Evolutionary conservation across 495 filamentous ascomycete species (phyloP).

Genomic region (Podospora pseudopauciseta): DNA sequence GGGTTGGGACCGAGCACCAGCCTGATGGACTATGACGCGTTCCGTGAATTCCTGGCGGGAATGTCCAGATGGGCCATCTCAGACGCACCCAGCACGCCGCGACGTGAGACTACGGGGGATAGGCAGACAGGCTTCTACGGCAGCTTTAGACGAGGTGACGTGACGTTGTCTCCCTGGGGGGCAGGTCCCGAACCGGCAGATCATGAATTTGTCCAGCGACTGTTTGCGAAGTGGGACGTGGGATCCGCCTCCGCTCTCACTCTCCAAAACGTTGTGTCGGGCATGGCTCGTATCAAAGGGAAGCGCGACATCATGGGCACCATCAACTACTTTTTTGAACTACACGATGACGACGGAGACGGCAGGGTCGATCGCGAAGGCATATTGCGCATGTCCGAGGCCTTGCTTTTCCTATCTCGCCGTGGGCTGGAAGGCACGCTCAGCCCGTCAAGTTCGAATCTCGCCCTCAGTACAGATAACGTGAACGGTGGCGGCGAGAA

Average conservation of each 20-base stretch:
- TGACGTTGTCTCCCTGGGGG: constrained; percentile 66
- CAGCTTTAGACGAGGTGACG: constrained; percentile 45
- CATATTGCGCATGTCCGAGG: constrained; percentile 91
- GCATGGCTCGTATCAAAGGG: constrained; percentile 85
- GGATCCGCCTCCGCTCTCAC: constrained; percentile 71
- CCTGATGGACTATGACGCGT: constrained; percentile 94
- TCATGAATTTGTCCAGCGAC: constrained; percentile 88
- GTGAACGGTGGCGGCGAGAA: constrained; percentile 31
- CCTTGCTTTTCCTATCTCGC: constrained; percentile 85
- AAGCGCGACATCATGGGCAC: constrained; percentile 93
- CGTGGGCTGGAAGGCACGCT: constrained; percentile 74
- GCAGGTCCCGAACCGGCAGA: constrained; percentile 78
- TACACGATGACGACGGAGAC: constrained; percentile 90
- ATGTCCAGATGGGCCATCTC: constrained; percentile 89
- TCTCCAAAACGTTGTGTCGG: constrained; percentile 86
- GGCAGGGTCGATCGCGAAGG: constrained; percentile 96
- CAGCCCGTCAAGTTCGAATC: constrained; percentile 46
- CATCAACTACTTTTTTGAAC: constrained; percentile 95
- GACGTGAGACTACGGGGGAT: constrained; percentile 51
- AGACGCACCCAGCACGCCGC: constrained; percentile 60
- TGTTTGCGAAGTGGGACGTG: constrained; percentile 85
- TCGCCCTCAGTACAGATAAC: constrained; percentile 36
- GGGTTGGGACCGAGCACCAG: constrained; percentile 83
- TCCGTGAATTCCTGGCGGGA: constrained; percentile 85
- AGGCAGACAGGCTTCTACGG: constrained; percentile 52